phyloP scores from a whole-genome alignment of 139 green algal genomes.

The Nannochloris sp. region DNA sequence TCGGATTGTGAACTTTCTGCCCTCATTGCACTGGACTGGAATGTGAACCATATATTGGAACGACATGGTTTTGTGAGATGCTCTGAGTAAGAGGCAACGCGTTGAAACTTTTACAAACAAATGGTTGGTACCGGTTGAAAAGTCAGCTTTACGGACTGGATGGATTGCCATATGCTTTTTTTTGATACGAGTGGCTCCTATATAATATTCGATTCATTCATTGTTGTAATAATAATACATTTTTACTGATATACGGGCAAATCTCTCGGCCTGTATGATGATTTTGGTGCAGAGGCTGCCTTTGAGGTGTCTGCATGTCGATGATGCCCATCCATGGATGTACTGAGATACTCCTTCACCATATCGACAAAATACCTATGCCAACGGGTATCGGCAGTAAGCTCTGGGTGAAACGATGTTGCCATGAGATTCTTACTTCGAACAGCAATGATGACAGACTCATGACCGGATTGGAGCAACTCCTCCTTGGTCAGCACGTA shows the following conservation, averaged over 20 bases:
- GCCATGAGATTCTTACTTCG: constrained; percentile 70
- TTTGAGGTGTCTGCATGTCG: constrained; percentile 4
- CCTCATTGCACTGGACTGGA: constrained; percentile 26
- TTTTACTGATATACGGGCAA: constrained; percentile 51
- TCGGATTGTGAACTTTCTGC: constrained; percentile 17
- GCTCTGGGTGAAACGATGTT: constrained; percentile 96
- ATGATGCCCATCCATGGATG: background rate
- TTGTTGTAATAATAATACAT: constrained; percentile 7
- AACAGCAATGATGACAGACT: constrained; percentile 68
- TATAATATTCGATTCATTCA: too few relatives aligned
- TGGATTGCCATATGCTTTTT: too few relatives aligned
- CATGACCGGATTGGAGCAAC: constrained; percentile 11
- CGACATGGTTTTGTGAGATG: constrained; percentile 16
- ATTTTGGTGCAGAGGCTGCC: constrained; percentile 5
- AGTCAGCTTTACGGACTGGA: too few relatives aligned
- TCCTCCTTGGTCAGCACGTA: constrained; percentile 60
- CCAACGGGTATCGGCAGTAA: constrained; percentile 84
- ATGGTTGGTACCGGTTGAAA: too few relatives aligned
- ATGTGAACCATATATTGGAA: constrained; percentile 19
- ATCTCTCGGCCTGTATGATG: constrained; percentile 48
- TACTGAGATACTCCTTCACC: constrained; percentile 40
- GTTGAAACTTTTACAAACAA: too few relatives aligned
- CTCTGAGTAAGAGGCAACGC: background rate
- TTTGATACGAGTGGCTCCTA: too few relatives aligned
- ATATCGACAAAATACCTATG: constrained; percentile 83